Percentiles rank a stretch among this genome's conserved stretches.
phyloP scores from a whole-genome alignment of 1,284 basidiomycete species.

The Cerioporus squamosus region DNA sequence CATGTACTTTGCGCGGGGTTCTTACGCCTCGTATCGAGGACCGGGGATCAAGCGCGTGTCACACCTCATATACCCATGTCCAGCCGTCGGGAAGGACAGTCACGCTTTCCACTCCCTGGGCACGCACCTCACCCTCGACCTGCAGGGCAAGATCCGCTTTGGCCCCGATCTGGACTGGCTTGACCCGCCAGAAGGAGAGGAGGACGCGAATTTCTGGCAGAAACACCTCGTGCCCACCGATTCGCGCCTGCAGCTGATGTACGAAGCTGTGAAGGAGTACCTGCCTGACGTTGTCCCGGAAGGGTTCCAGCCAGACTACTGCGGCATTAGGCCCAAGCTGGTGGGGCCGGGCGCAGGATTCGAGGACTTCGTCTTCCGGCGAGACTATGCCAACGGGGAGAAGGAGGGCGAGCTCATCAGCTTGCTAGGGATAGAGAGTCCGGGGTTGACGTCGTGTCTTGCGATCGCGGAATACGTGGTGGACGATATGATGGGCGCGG shows the following conservation, averaged over 20 bases:
- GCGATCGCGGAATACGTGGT: slow-evolving; percentile 77
- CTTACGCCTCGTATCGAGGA: slow-evolving; percentile 87
- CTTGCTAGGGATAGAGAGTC: slow-evolving; percentile 79
- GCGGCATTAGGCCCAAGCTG: slow-evolving; percentile 91
- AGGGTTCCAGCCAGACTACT: slow-evolving; percentile 86
- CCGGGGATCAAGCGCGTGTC: slow-evolving; percentile 69
- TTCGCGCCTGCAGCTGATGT: slow-evolving; percentile 67
- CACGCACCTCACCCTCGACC: slow-evolving; percentile 89
- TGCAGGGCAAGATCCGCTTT: slow-evolving; percentile 89
- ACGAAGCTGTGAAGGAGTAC: slow-evolving; percentile 70
- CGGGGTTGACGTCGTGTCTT: slow-evolving; percentile 75
- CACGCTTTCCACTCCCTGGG: slow-evolving; percentile 82
- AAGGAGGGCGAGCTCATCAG: slow-evolving; percentile 64
- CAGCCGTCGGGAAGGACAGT: slow-evolving; percentile 55
- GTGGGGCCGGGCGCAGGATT: slow-evolving; percentile 77
- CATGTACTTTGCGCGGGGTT: slow-evolving; percentile 81
- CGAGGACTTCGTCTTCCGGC: slow-evolving; percentile 81
- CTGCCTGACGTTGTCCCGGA: slow-evolving; percentile 71
- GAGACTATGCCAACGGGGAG: slow-evolving; percentile 46
- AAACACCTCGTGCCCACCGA: slow-evolving; percentile 70
- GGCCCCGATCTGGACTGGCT: slow-evolving; percentile 95
- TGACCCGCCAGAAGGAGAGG: slow-evolving; percentile 53
- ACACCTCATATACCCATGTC: slow-evolving; percentile 90
- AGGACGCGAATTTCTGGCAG: slow-evolving; percentile 74
- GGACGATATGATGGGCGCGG: slow-evolving; percentile 52